phyloP scores from a whole-genome alignment of 257 asterid genomes.

The Petrea volubilis region DNA sequence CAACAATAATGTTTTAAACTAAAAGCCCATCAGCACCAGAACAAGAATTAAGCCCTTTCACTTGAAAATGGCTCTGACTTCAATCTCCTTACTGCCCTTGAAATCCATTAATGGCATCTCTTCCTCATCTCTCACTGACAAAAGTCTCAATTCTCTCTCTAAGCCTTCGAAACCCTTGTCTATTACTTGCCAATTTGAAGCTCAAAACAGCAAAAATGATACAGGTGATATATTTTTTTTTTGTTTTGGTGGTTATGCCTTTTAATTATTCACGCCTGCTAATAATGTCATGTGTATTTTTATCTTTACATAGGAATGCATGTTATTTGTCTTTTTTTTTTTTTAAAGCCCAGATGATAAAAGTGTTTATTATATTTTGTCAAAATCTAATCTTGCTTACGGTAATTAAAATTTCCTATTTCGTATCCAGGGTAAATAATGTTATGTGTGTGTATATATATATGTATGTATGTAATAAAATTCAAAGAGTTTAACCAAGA shows the following conservation, averaged over 20 bases:
- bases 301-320: too few species aligned
- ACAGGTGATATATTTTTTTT: constrained; percentile 31
- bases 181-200: constrained; percentile 32
- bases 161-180: constrained; percentile 41
- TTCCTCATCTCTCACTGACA: constrained; percentile 29
- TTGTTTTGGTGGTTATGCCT: too few species aligned
- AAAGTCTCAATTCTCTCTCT: constrained; percentile 23
- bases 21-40: neutral
- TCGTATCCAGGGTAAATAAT: too few species aligned
- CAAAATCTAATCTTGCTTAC: neutral
- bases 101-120: constrained; percentile 43
- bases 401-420: too few species aligned
- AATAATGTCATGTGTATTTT: too few species aligned
- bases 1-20: neutral
- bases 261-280: too few species aligned
- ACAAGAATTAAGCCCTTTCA: neutral
- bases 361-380: too few species aligned
- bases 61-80: constrained; percentile 64
- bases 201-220: constrained; percentile 26
- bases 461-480: too few species aligned
- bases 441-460: too few species aligned
- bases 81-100: constrained; percentile 52
- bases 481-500: too few species aligned
- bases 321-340: too few species aligned
- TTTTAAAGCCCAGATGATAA: too few species aligned